Evolutionary conservation across 164 flowering plant species (phyloP).

Genomic region (Nymphaea colorata): DNA sequence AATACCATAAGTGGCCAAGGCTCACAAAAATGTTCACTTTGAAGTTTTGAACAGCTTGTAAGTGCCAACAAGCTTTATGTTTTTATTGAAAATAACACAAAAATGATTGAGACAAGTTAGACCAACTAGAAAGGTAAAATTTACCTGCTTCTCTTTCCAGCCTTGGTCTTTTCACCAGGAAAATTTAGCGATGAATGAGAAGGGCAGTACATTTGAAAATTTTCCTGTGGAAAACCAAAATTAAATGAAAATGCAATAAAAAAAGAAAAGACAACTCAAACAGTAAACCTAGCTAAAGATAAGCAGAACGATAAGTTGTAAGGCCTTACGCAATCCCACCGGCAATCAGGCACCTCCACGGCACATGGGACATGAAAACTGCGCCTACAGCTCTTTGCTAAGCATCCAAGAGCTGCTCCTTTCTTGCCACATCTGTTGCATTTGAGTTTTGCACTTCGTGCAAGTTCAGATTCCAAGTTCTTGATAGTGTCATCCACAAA

Average conservation of each 20-base stretch:
- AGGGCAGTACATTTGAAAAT: conserved; percentile 67
- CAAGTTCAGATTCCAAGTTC: conserved; percentile 10
- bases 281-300: too few species aligned
- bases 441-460: conserved; percentile 12
- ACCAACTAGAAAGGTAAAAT: conserved; percentile 4
- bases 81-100: too few species aligned
- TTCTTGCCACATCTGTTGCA: conserved; percentile 12
- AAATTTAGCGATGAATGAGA: conserved; percentile 43
- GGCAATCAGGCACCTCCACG: conserved; percentile 2
- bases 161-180: conserved; percentile 46
- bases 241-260: not conserved
- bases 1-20: too few species aligned
- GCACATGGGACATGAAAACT: conserved; percentile 14
- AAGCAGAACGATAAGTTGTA: not conserved
- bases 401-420: conserved; percentile 17
- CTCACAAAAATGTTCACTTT: too few species aligned
- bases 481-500: conserved; percentile 10
- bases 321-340: conserved; percentile 11
- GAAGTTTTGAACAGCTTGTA: too few species aligned
- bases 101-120: too few species aligned
- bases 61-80: too few species aligned
- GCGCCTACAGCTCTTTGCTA: conserved; percentile 10
- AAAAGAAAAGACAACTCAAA: not conserved
- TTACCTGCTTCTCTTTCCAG: conserved; percentile 9
- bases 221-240: conserved; percentile 30